These are phyloP conservation scores for Ceratocystis diversiconidia DNA, from an alignment of 2,329 filamentous ascomycete species.

Conservation along the genomic window DNA sequence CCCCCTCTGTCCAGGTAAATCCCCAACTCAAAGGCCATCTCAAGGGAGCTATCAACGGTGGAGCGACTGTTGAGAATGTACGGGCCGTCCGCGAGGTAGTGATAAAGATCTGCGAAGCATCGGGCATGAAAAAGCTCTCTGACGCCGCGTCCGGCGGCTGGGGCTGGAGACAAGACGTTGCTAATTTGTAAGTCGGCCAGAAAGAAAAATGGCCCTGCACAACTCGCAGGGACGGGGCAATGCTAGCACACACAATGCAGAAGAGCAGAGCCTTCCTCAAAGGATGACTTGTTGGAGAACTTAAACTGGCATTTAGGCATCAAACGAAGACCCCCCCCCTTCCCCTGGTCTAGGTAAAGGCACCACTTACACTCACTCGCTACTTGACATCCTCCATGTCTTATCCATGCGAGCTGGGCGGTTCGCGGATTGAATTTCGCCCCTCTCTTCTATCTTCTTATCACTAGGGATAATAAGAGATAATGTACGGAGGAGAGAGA, in stretches of 20 bases:
- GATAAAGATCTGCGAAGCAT: conserved; percentile 33
- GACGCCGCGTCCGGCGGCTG: conserved; percentile 27
- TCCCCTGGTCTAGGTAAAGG: not conserved
- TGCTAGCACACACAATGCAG: not conserved
- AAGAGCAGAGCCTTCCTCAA: not conserved
- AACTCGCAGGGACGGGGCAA: not conserved
- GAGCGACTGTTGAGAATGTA: conserved; percentile 35
- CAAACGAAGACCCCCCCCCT: not conserved
- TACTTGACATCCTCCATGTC: not conserved
- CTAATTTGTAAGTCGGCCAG: conserved; percentile 25
- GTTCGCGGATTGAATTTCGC: not conserved
- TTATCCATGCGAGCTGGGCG: not conserved
- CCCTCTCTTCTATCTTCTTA: no score
- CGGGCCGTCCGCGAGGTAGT: conserved; percentile 33
- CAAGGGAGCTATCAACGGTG: conserved; percentile 35
- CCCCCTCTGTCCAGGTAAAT: conserved; percentile 29
- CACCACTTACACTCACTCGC: not conserved
- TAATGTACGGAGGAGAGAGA: not conserved
- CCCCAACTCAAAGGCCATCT: conserved; percentile 40
- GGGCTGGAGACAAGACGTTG: conserved; percentile 34
- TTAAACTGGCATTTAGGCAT: not conserved
- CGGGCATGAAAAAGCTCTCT: conserved; percentile 32
- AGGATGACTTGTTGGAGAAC: not conserved
- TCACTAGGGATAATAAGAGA: not conserved
- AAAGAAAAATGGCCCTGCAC: not conserved